Evolutionary conservation across 2,329 filamentous ascomycete species (phyloP).

Genomic region (Pseudocercospora eumusae): DNA sequence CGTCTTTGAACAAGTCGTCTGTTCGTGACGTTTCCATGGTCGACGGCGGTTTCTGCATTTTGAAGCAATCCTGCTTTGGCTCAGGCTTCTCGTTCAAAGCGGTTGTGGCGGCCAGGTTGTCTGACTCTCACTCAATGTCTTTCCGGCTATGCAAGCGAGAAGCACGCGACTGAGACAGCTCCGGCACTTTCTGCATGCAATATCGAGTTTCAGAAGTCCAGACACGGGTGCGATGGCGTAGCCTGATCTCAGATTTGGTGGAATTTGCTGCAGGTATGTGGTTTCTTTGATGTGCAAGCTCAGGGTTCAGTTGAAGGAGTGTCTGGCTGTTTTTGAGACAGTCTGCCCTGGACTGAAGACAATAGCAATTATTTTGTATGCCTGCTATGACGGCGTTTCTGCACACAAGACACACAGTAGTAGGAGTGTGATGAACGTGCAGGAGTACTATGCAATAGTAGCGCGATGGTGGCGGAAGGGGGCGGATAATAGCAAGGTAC

Average conservation of each 20-base stretch:
- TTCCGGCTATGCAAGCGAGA: slow-evolving; percentile 10
- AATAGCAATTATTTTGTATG: slow-evolving; percentile 3
- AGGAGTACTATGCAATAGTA: slow-evolving; percentile 2
- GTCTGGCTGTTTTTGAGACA: slow-evolving; percentile 12
- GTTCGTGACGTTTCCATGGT: slow-evolving; percentile 2
- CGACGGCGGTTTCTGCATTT: slow-evolving; percentile 10
- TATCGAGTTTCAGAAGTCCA: slow-evolving; percentile 3
- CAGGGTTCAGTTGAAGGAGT: slow-evolving; percentile 10
- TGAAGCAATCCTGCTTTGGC: not conserved
- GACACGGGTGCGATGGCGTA: not conserved
- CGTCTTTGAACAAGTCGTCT: slow-evolving; percentile 5
- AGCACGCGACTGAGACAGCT: slow-evolving; percentile 17
- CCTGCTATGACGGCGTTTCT: slow-evolving; percentile 6
- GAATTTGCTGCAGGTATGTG: not conserved
- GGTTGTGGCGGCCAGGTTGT: slow-evolving; percentile 13
- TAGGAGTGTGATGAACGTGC: not conserved
- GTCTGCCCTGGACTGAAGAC: slow-evolving; percentile 8
- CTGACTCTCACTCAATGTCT: slow-evolving; percentile 19
- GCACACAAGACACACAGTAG: not conserved
- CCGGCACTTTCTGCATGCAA: slow-evolving; percentile 15
- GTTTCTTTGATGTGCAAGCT: slow-evolving; percentile 2
- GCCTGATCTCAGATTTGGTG: slow-evolving; percentile 4
- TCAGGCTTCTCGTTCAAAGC: slow-evolving; percentile 3
- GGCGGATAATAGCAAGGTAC: slow-evolving; percentile 11
- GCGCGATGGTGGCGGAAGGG: not conserved